These are phyloP conservation scores for Lactarius hengduanensis DNA, from an alignment of 768 basidiomycete genomes.

Conservation along the genomic window DNA sequence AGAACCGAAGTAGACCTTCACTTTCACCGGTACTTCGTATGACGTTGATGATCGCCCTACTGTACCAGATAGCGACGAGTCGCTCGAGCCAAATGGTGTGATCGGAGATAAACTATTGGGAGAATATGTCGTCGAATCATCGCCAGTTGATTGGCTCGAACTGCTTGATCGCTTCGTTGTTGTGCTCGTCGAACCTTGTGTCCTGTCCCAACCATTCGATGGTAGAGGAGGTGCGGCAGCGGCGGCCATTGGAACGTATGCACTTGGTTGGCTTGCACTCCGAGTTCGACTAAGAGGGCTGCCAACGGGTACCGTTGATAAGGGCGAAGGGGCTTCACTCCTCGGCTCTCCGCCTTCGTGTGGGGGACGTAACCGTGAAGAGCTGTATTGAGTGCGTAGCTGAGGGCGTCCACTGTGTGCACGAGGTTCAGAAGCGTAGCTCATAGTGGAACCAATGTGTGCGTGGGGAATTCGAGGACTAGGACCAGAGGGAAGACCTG, in stretches of 20 bases:
- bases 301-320: conserved; percentile 22
- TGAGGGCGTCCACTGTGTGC: conserved; percentile 16
- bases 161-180: conserved; percentile 77
- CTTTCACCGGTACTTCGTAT: conserved; percentile 68
- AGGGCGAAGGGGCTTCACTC: conserved; percentile 17
- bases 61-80: conserved; percentile 66
- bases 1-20: conserved; percentile 93
- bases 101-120: conserved; percentile 84
- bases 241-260: conserved; percentile 57
- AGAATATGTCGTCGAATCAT: conserved; percentile 82
- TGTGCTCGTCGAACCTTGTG: conserved; percentile 39
- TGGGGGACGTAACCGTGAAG: conserved; percentile 24
- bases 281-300: conserved; percentile 54
- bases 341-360: conserved; percentile 21
- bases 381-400: conserved; percentile 25
- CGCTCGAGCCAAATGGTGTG: conserved; percentile 88
- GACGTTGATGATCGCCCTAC: conserved; percentile 49
- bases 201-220: conserved; percentile 48
- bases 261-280: conserved; percentile 76
- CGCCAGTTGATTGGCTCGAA: conserved; percentile 79
- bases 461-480: conserved; percentile 11
- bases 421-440: conserved; percentile 24
- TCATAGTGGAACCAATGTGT: conserved; percentile 24
- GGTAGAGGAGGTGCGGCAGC: conserved; percentile 56
- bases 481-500: conserved; percentile 28